Conservation (phyloP, 345 rosid species). For the Euphorbia pulcherrima region DNA sequence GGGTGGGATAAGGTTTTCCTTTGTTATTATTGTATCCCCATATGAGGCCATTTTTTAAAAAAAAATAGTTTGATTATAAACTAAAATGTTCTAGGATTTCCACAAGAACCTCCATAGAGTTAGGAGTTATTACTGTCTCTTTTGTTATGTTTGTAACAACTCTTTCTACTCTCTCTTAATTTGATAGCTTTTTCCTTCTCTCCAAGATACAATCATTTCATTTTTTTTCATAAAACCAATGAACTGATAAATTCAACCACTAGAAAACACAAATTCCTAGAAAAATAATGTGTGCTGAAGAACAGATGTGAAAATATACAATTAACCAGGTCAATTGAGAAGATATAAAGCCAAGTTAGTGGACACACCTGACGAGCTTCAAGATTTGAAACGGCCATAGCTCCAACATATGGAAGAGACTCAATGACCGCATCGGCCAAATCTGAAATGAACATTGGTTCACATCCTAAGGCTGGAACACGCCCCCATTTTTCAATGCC, state of each 20-base stretch:
- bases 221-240: not conserved
- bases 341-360: not conserved
- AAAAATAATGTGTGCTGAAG: no score
- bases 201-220: not conserved
- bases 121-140: not conserved
- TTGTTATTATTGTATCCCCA: no score
- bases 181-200: not conserved
- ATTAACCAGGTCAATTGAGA: not conserved
- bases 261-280: not conserved
- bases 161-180: not conserved
- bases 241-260: not conserved
- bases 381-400: slow-evolving; percentile 94
- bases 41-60: no score
- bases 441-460: slow-evolving; percentile 87
- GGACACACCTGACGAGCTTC: slow-evolving; percentile 90
- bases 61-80: no score
- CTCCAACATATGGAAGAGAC: slow-evolving; percentile 97
- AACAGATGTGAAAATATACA: no score
- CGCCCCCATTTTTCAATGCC: slow-evolving; percentile 97
- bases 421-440: slow-evolving; percentile 97
- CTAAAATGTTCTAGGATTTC: not conserved
- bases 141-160: not conserved
- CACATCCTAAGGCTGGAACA: slow-evolving; percentile 93
- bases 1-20: no score
- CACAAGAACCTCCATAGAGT: not conserved